These are phyloP conservation scores for Glomus cerebriforme DNA, from an alignment of 192 early-diverging fungal species.

Conservation along the genomic window DNA sequence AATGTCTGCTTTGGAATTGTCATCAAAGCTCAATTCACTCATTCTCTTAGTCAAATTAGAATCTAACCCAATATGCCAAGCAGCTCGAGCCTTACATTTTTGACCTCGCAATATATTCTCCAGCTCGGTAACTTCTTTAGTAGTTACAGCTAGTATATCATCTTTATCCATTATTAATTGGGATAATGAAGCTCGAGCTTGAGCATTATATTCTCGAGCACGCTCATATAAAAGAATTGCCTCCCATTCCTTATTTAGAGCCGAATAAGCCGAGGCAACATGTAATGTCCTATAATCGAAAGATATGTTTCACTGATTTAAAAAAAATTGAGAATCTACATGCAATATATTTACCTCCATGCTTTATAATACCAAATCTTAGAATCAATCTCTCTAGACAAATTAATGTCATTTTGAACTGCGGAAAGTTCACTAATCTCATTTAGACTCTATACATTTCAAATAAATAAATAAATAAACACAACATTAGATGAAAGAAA, in stretches of 20 bases:
- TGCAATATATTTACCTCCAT: conserved; percentile 49
- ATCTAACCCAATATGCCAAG: conserved; percentile 51
- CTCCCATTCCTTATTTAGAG: conserved; percentile 47
- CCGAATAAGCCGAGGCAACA: conserved; percentile 56
- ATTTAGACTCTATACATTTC: conserved; percentile 47
- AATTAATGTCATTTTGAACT: conserved; percentile 45
- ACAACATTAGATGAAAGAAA: neutral
- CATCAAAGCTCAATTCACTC: conserved; percentile 41
- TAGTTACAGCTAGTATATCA: conserved; percentile 45
- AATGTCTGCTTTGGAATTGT: neutral
- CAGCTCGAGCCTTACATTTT: conserved; percentile 58
- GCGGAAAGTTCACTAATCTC: conserved; percentile 59
- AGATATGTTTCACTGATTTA: neutral
- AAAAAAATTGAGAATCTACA: neutral
- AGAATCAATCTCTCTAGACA: conserved; percentile 52
- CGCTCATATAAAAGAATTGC: conserved; percentile 64
- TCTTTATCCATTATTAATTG: conserved; percentile 38
- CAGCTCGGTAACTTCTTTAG: conserved; percentile 40
- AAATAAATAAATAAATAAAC: neutral
- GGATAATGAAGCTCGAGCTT: conserved; percentile 48
- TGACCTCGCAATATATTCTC: conserved; percentile 52
- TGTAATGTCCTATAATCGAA: conserved; percentile 41
- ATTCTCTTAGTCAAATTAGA: conserved; percentile 39
- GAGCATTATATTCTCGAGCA: conserved; percentile 50
- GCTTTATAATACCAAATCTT: conserved; percentile 57